A percentile compares a stretch with the other conserved stretches of the same genome.
These are phyloP conservation scores for Eucalyptus pauciflora DNA, from an alignment of 345 rosid species.

Conservation along the genomic window DNA sequence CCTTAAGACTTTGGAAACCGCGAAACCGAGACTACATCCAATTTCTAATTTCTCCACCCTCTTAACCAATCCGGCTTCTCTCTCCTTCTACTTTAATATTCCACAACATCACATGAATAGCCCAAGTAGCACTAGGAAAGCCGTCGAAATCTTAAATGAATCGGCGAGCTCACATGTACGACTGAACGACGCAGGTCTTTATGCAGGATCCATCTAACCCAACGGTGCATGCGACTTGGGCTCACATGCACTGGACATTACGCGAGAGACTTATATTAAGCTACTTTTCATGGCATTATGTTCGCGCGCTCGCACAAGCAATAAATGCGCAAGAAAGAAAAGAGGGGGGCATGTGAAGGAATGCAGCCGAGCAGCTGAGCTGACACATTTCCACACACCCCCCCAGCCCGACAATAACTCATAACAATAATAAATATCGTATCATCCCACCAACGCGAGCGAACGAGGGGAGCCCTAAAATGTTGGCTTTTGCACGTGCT, in stretches of 20 bases:
- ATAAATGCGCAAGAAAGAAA: neutral
- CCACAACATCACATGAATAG: neutral
- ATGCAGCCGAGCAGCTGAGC: neutral
- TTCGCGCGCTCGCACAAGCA: neutral
- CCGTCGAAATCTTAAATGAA: neutral
- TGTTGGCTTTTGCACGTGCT: slow-evolving; percentile 27
- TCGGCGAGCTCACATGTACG: neutral
- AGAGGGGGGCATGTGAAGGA: neutral
- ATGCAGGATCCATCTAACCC: neutral
- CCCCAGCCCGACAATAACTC: neutral
- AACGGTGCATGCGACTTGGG: neutral
- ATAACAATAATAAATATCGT: neutral
- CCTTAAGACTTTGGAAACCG: neutral
- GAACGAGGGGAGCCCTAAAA: neutral
- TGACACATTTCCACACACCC: neutral
- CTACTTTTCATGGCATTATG: neutral
- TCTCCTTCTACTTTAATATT: neutral
- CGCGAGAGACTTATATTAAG: neutral
- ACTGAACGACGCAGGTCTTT: neutral
- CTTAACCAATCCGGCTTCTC: neutral
- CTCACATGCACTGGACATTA: neutral
- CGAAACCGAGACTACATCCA: neutral
- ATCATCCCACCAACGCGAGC: neutral
- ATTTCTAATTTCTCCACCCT: neutral
- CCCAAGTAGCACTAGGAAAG: neutral